Base-by-base conservation (phyloP, 495 filamentous ascomycete genomes). In the Neurospora sp. region DNA sequence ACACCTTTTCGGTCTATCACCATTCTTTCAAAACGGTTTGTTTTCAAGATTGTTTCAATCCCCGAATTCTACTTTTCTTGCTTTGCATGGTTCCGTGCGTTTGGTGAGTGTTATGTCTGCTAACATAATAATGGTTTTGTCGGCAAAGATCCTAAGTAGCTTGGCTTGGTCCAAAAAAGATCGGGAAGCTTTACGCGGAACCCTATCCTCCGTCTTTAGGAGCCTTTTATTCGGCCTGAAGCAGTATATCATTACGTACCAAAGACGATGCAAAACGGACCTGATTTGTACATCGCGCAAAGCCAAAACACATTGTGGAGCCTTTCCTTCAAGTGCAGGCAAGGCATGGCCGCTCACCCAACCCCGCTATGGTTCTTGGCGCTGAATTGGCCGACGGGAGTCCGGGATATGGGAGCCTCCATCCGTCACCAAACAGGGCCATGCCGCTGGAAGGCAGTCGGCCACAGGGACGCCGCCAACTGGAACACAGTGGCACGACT, bases 401-500 rank as follows among this genome's bases (percentile, higher is more conserved):
- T 34, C 45, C 28, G 54, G 54, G 54, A 62, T 59, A 24, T 62
- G 24, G 13, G 45, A 54, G 45, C 45, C 45, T 21, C 45, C 45
- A 54, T 24, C 21, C 21, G 45, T 54, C 45, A 54, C 45, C n/a
- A 54, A 54, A 28, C 45, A 28, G 21, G 48, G 48, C 48, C 10
- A 59, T 59, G 48, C 48, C 48, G 48, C 48, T 59, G 48, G 21
- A 59, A 59, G 21, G 48, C 48, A 59, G 48, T 59, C 71, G 54
- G 71, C 71, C 71, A 72, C 66, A 73, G 34, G 34, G 9, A 24
- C 59, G 37, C 31, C 45, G 72, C 72, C 66, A 31, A 70, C 39
- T 70, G 69, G 62, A 73, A 73, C 72, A 59, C 72, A 73, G 69
- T 71, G 39, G 72, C 69, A 42, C 66, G 15, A 54, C 45, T 54